Evolutionary conservation across 1,284 basidiomycete species (phyloP), one percentile per base, ranked within the genome.

Genomic region (Pascua guehoae): DNA sequence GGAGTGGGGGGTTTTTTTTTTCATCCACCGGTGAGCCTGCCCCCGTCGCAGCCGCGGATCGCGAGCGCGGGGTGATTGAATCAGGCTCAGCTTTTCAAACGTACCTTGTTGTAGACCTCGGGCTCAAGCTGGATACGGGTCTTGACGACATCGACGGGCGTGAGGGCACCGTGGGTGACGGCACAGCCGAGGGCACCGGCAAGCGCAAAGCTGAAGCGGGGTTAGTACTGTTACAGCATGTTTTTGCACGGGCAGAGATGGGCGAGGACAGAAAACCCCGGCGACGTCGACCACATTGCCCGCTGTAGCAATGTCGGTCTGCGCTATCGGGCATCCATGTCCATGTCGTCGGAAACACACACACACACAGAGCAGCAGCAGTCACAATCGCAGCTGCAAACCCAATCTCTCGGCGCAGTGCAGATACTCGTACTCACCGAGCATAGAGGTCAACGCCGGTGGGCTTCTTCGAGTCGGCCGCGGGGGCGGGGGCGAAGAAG

Each of bases 61-160:
- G 42, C 42, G n/a, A 18, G 4, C 15, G 4, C 40, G 40, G 40
- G 40, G 40, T 41, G n/a, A n/a, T n/a, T n/a, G n/a, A 32, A 32
- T 32, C 24, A 32, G 24, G 24, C 24, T 7, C 24, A 32, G 36
- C 12, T 8, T n/a, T n/a, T n/a, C 2, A 54, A 17, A 70, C 79
- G 56, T 52, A 80, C 79, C 78, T 78, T 58, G 80, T 82, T 82
- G 81, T 82, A 82, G 53, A 76, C 74, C 71, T 75, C 72, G 60
- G 78, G 75, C 79, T 86, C 69, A 51, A 91, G 91, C 87, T 97
- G 93, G 87, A 97, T 96, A 82, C 94, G 91, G 78, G 93, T 96
- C 84, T 97, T 96, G 72, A 90, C 88, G 68, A 94, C 91, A 82
- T 95, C 91, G 69, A 95, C 85, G 61, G 91, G 91, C 44, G 91